Conservation (phyloP, 2,329 filamentous ascomycete species). For the Cordyceps militaris region DNA sequence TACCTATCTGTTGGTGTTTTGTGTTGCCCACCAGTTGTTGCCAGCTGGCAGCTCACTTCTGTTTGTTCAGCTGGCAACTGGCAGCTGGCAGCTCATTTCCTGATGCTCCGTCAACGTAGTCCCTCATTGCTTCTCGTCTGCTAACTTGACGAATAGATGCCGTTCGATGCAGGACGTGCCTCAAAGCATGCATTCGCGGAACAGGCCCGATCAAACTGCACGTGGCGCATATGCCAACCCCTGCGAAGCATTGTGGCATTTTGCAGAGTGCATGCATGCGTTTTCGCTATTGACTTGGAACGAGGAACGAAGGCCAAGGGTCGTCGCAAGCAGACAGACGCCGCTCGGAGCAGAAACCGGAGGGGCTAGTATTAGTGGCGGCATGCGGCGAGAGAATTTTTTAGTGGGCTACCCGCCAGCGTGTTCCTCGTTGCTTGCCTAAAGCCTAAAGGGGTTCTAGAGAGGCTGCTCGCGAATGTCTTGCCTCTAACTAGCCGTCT, state of each 20-base stretch:
- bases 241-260: neutral
- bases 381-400: neutral
- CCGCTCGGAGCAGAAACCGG: constrained; percentile 6
- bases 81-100: neutral
- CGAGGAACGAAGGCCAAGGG: neutral
- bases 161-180: neutral
- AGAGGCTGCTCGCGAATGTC: neutral
- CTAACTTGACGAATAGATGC: neutral
- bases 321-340: neutral
- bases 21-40: no score
- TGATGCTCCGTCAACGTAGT: neutral
- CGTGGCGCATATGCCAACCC: neutral
- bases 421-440: neutral
- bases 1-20: no score
- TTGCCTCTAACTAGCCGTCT: neutral
- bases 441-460: neutral
- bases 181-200: neutral
- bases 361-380: neutral
- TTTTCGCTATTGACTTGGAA: neutral
- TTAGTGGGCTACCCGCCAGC: neutral
- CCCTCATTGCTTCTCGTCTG: neutral
- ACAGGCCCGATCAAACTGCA: neutral
- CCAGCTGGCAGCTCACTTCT: neutral
- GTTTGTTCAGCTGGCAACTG: neutral
- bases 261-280: neutral